Evolutionary conservation across 2,329 filamentous ascomycete genomes (phyloP).

Genomic region (Fusarium sp.): DNA sequence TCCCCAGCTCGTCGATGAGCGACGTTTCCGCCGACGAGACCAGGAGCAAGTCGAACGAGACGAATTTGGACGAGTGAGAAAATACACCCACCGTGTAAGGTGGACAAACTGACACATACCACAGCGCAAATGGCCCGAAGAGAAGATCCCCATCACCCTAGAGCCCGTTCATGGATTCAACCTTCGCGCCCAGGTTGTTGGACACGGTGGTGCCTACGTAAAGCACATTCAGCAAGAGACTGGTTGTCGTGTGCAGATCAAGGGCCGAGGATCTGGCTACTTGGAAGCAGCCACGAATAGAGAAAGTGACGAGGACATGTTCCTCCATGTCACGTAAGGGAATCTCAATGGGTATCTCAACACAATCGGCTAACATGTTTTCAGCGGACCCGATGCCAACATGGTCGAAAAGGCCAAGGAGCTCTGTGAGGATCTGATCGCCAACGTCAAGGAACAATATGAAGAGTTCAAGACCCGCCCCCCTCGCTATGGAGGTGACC

Average conservation of each 20-base stretch:
- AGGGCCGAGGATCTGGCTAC: conserved; percentile 94
- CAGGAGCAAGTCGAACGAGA: conserved; percentile 87
- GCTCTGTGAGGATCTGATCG: conserved; percentile 88
- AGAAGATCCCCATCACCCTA: conserved; percentile 90
- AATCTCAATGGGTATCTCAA: not conserved
- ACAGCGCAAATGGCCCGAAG: conserved; percentile 98
- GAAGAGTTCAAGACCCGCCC: conserved; percentile 89
- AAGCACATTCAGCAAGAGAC: conserved; percentile 99
- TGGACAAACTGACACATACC: conserved; percentile 25
- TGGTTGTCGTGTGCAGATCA: conserved; percentile 96
- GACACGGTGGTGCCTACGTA: conserved; percentile 92
- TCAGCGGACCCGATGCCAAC: conserved; percentile 84
- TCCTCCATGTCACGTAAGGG: conserved; percentile 90
- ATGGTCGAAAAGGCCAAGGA: conserved; percentile 90
- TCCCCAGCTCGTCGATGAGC: conserved; percentile 93
- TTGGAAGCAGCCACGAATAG: conserved; percentile 87
- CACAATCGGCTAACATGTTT: conserved; percentile 47
- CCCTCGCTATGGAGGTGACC: conserved; percentile 66
- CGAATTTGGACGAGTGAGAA: conserved; percentile 84
- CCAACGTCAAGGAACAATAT: conserved; percentile 89
- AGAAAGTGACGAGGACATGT: conserved; percentile 97
- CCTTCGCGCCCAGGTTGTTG: conserved; percentile 93
- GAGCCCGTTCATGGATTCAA: conserved; percentile 97
- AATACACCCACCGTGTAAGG: not conserved
- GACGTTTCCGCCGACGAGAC: conserved; percentile 88